These are phyloP conservation scores for Jamesozyma piceae DNA, from an alignment of 805 yeast species.

Conservation along the genomic window DNA sequence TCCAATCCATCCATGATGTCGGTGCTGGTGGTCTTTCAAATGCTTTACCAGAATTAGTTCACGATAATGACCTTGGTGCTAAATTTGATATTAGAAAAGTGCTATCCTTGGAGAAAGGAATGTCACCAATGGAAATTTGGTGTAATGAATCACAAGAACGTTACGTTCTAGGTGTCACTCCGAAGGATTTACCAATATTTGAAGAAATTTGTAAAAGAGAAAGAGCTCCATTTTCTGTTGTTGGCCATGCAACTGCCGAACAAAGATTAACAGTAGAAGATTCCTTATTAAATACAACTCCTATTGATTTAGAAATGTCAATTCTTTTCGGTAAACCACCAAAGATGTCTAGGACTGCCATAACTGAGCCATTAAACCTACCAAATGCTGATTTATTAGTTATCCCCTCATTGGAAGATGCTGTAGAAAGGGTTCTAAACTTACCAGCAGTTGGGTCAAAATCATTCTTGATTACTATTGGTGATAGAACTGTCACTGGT, in stretches of 20 bases:
- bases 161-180: slow-evolving; percentile 86
- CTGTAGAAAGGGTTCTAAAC: slow-evolving; percentile 71
- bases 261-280: slow-evolving; percentile 77
- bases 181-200: slow-evolving; percentile 62
- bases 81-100: slow-evolving; percentile 83
- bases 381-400: slow-evolving; percentile 29
- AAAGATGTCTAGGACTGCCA: slow-evolving; percentile 73
- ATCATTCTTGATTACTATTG: slow-evolving; percentile 91
- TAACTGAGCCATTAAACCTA: slow-evolving; percentile 50
- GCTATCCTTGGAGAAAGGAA: slow-evolving; percentile 86
- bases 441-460: slow-evolving; percentile 94
- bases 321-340: slow-evolving; percentile 96
- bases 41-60: slow-evolving; percentile 94
- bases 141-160: slow-evolving; percentile 99
- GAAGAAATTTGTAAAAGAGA: slow-evolving; percentile 82
- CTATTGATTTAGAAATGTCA: slow-evolving; percentile 93
- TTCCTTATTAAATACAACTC: slow-evolving; percentile 63
- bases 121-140: slow-evolving; percentile 99
- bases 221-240: slow-evolving; percentile 92
- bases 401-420: slow-evolving; percentile 43
- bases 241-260: slow-evolving; percentile 87
- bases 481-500: slow-evolving; percentile 96
- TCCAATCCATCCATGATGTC: slow-evolving; percentile 94
- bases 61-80: slow-evolving; percentile 94
- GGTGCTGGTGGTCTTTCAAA: slow-evolving; percentile 99